phyloP scores from a whole-genome alignment of 1,139 yeast genomes.

The Candida tetrigidarum region DNA sequence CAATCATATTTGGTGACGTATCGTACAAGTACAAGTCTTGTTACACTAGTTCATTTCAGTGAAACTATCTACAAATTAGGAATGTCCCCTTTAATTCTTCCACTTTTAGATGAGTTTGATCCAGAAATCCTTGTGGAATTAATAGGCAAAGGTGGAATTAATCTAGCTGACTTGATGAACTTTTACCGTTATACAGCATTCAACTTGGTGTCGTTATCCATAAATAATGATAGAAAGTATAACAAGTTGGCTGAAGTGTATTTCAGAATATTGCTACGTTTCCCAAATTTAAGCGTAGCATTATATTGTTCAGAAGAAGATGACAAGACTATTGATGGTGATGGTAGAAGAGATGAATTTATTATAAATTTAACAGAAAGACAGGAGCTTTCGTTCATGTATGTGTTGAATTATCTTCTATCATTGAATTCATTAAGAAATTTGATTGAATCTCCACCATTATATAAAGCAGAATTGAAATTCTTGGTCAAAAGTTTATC shows the following conservation, averaged over 20 bases:
- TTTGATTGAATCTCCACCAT: conserved; percentile 22
- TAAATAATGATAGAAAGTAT: conserved; percentile 11
- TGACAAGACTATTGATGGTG: conserved; percentile 5
- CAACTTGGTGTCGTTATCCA: conserved; percentile 19
- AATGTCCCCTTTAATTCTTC: conserved; percentile 22
- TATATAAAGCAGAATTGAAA: conserved; percentile 25
- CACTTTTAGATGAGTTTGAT: conserved; percentile 20
- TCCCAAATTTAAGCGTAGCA: conserved; percentile 28
- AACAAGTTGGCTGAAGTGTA: conserved; percentile 29
- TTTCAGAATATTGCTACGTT: conserved; percentile 28
- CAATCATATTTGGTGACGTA: conserved; percentile 13
- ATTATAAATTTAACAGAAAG: conserved; percentile 24
- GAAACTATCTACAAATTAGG: conserved; percentile 30
- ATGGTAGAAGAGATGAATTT: conserved; percentile 9
- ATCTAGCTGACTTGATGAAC: conserved; percentile 26
- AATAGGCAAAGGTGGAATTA: conserved; percentile 19
- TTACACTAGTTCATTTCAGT: conserved; percentile 25
- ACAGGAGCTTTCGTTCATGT: conserved; percentile 40
- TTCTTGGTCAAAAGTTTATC: conserved; percentile 28
- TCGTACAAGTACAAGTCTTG: conserved; percentile 9
- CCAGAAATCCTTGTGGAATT: conserved; percentile 29
- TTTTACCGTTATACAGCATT: conserved; percentile 38
- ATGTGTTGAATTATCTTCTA: conserved; percentile 31
- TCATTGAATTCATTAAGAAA: conserved; percentile 25
- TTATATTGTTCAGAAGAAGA: conserved; percentile 14